Base-by-base conservation (phyloP, 176 grass and related monocot species). In the Carex kokanica region DNA sequence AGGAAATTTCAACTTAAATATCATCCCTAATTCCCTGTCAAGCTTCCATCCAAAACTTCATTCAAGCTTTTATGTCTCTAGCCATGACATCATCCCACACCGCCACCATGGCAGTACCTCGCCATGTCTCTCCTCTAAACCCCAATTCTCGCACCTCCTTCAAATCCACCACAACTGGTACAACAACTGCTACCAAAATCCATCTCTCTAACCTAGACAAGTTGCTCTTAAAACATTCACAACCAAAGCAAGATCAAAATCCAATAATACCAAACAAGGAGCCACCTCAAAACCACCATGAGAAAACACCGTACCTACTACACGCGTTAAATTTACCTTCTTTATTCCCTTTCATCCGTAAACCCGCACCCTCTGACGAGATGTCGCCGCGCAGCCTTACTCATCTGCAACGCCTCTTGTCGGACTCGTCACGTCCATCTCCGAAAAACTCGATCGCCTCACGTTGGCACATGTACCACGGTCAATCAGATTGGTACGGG, bases 371-470 rank as follows among this genome's bases (percentile, higher is more conserved):
- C 16, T 85, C 82, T 49, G 86, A 97, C 87, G 92, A 98, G 74
- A 90, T 94, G 90, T 98, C 95, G 0, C 95, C 95, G 18, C 88
- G 92, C 38, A 98, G 95, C 85, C 87, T 98, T 17, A 94, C 83
- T 80, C 90, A 94, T 79, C 88, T 98, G 77, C 95, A 94, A 86
- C 92, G 90, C 43, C 89, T 98, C 21, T 87, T 98, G 2, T 98
- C 95, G 0, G 87, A 94, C 81, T 86, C 90, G 18, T 81, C 88
- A 25, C 92, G 92, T 1, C 87, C 90, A 0, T 98, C 95, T 0
- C 95, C 95, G 2, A 15, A 84, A 13, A 81, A 80, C 81, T 86
- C 88, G 57, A 98, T 98, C 73, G 95, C 82, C 10, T 88, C 67
- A 34, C 77, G 87, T 0, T 98, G 95, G 95, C 90, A 90, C 9